Base-by-base conservation (phyloP, 1,284 basidiomycete species). In the Austroboletus niveus region DNA sequence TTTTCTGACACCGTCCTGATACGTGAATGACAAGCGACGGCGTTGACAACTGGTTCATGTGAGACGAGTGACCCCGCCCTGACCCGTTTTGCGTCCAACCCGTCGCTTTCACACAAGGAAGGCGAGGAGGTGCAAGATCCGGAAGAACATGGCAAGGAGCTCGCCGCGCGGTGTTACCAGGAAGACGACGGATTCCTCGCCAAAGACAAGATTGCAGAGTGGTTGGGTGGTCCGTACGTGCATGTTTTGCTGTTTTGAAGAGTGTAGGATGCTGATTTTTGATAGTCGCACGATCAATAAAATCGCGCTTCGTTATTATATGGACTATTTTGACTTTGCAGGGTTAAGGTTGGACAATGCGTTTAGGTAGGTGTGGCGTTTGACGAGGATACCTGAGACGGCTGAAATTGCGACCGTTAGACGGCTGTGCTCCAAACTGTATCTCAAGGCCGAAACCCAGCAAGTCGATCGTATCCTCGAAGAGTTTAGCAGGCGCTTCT, bases 381-480 rank as follows among this genome's bases (percentile, higher is more conserved):
- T 32, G 46, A 22, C 24, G 27, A 29, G 45, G 40, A n/a, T 32
- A 42, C 8, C 22, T 35, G n/a, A 43, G 32, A 30, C 8, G 27
- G 17, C 59, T 69, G 40, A 62, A 2, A 62, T 36, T 42, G 47
- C 27, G 12, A 47, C 12, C 2, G 2, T 40, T 42, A 93, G 93
- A 52, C 83, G 85, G 31, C 75, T 99, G 5, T 98, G 95, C 68
- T 84, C 84, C 22, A 97, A 96, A 68, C 79, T 99, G 4, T 97
- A 84, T 69, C 80, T 99, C 53, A 94, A 94, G 66, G 96, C 88
- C 2, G 96, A 99, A 72, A 97, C 96, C 0, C 97, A 99, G 67
- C 95, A 98, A 72, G 88, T 99, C 36, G 97, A 99, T 70, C 86
- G 96, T 40, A 97, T 99, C 60, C 78, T 99, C 17, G 91, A 91